These are phyloP conservation scores for Simplicillium sp. DNA, from an alignment of 2,329 filamentous ascomycete species.

Conservation along the genomic window DNA sequence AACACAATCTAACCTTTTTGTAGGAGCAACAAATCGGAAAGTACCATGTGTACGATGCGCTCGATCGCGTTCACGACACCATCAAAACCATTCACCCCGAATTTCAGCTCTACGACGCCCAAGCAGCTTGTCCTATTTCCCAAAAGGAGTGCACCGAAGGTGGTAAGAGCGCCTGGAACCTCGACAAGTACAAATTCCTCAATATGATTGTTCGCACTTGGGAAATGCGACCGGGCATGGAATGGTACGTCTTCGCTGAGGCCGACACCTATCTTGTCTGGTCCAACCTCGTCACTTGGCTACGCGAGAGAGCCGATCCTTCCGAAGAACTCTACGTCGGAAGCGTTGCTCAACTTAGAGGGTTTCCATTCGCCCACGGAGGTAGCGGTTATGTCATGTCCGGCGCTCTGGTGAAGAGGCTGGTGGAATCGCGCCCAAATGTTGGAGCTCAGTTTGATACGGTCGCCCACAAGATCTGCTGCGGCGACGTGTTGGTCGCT, in stretches of 20 bases:
- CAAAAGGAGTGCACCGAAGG: slow-evolving; percentile 31
- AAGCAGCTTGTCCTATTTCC: slow-evolving; percentile 34
- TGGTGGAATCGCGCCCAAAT: slow-evolving; percentile 31
- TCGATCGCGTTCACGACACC: slow-evolving; percentile 27
- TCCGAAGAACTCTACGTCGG: slow-evolving; percentile 39
- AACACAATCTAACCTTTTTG: not conserved
- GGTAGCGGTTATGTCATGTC: slow-evolving; percentile 49
- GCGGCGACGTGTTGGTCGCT: slow-evolving; percentile 43
- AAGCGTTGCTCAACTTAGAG: slow-evolving; percentile 35
- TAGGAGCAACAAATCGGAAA: slow-evolving; percentile 40
- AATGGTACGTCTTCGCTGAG: slow-evolving; percentile 53
- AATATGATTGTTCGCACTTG: slow-evolving; percentile 48
- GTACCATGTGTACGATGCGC: slow-evolving; percentile 30
- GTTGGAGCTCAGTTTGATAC: slow-evolving; percentile 37
- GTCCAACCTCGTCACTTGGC: slow-evolving; percentile 40
- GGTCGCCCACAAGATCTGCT: slow-evolving; percentile 33
- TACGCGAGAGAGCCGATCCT: slow-evolving; percentile 31
- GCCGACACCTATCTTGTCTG: slow-evolving; percentile 50
- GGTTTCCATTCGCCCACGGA: slow-evolving; percentile 43
- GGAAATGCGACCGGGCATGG: slow-evolving; percentile 38
- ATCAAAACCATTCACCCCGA: slow-evolving; percentile 28
- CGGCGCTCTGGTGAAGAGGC: slow-evolving; percentile 37
- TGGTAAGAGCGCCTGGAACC: slow-evolving; percentile 33
- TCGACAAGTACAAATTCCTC: slow-evolving; percentile 55
- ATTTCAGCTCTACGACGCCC: slow-evolving; percentile 35